phyloP scores from a whole-genome alignment of 495 filamentous ascomycete species.

The Neurospora cerealis region DNA sequence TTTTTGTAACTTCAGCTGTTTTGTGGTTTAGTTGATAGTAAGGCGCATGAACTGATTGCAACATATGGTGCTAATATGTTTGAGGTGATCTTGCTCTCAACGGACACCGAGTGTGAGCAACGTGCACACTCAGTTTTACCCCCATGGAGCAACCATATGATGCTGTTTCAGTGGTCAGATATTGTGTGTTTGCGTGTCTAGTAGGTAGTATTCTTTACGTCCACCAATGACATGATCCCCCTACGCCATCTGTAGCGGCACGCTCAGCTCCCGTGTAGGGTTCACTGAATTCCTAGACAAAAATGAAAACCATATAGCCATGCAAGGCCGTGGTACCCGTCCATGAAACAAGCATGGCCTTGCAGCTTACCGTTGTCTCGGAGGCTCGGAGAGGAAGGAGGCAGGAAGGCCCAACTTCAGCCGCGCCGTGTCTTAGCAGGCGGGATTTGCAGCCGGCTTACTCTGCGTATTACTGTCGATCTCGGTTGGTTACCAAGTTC shows the following conservation, averaged over 20 bases:
- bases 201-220: background rate
- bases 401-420: background rate
- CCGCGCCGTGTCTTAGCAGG: background rate
- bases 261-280: background rate
- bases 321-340: background rate
- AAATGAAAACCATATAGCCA: background rate
- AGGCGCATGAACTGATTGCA: background rate
- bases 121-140: background rate
- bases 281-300: background rate
- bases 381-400: background rate
- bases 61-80: background rate
- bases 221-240: background rate
- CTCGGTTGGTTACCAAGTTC: background rate
- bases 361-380: background rate
- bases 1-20: background rate
- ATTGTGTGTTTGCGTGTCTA: background rate
- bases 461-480: background rate
- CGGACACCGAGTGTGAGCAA: background rate
- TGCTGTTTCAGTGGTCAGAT: background rate
- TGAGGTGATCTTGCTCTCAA: background rate
- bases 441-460: background rate
- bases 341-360: background rate
- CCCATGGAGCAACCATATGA: background rate
- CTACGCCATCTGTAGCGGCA: background rate
- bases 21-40: background rate